A percentile compares a stretch with the other conserved stretches of the same genome.
phyloP scores from a whole-genome alignment of 1,139 yeast genomes.

The Taiozyma sp. region DNA sequence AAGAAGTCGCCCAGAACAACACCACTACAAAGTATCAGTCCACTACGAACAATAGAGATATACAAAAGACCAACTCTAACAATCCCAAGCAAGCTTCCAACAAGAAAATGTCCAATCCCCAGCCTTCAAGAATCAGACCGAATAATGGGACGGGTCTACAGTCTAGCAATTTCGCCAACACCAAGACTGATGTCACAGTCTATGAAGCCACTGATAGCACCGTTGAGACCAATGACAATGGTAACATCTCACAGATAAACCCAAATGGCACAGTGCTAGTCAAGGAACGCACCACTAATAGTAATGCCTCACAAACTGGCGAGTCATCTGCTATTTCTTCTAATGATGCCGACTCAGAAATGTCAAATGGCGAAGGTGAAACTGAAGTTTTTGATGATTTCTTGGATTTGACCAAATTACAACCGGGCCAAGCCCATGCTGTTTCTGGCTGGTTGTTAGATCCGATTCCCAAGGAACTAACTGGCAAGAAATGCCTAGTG shows the following conservation, averaged over 20 bases:
- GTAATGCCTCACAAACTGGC: constrained; percentile 1
- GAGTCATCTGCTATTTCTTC: constrained; percentile 3
- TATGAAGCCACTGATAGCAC: constrained; percentile 24
- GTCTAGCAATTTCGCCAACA: neutral
- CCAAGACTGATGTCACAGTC: constrained; percentile 19
- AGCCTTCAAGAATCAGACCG: neutral
- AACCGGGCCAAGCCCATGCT: constrained; percentile 62
- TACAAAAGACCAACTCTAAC: neutral
- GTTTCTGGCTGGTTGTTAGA: constrained; percentile 64
- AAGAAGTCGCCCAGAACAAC: constrained; percentile 5
- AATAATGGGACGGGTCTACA: neutral
- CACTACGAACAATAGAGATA: neutral
- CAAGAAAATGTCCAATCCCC: neutral
- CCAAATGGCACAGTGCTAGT: constrained; percentile 2
- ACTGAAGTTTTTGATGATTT: constrained; percentile 16
- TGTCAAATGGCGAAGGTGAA: constrained; percentile 4
- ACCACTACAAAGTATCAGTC: constrained; percentile 6
- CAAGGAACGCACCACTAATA: neutral
- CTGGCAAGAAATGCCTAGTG: constrained; percentile 75
- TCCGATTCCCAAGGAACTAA: constrained; percentile 37
- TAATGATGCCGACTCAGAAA: neutral
- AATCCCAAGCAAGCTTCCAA: neutral
- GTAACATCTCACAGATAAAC: neutral
- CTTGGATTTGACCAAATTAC: constrained; percentile 55
- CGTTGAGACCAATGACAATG: constrained; percentile 12